These are phyloP conservation scores for Pinus taeda DNA, from an alignment of 75 land plant genomes.

Conservation along the genomic window DNA sequence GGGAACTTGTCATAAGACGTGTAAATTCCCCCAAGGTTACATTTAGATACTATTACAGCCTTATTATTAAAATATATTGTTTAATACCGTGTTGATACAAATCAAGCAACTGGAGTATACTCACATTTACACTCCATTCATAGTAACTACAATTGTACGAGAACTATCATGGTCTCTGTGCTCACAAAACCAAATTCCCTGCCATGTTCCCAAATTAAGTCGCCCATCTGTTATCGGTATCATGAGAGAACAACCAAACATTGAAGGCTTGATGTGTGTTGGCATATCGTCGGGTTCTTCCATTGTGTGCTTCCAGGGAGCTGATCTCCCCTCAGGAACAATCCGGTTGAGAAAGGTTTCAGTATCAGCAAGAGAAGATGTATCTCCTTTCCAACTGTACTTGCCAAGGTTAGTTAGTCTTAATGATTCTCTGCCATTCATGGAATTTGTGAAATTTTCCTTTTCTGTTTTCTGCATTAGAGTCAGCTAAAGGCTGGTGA, in stretches of 20 bases:
- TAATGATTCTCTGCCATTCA: no score
- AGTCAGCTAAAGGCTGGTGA: no score
- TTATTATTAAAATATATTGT: background rate
- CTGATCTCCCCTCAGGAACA: conserved; percentile 95
- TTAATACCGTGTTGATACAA: background rate
- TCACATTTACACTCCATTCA: conserved; percentile 33
- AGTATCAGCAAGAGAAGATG: no score
- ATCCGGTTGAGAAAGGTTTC: conserved; percentile 90
- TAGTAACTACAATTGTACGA: conserved; percentile 54
- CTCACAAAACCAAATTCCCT: conserved; percentile 82
- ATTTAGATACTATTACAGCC: background rate
- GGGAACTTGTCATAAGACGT: background rate
- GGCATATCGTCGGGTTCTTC: no score
- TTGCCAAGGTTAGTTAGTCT: no score
- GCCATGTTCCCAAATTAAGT: conserved; percentile 97
- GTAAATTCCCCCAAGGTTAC: background rate
- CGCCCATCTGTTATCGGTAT: conserved; percentile 88
- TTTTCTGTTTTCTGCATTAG: no score
- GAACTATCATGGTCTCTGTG: conserved; percentile 62
- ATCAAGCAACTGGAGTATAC: background rate
- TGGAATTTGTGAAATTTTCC: no score
- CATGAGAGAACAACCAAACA: conserved; percentile 95
- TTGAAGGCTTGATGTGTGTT: conserved; percentile 97
- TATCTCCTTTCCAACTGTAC: no score
- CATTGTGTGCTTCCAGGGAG: conserved; percentile 96